These are phyloP conservation scores for Chrysoporthe cubensis DNA, from an alignment of 2,329 filamentous ascomycete genomes.

Conservation along the genomic window DNA sequence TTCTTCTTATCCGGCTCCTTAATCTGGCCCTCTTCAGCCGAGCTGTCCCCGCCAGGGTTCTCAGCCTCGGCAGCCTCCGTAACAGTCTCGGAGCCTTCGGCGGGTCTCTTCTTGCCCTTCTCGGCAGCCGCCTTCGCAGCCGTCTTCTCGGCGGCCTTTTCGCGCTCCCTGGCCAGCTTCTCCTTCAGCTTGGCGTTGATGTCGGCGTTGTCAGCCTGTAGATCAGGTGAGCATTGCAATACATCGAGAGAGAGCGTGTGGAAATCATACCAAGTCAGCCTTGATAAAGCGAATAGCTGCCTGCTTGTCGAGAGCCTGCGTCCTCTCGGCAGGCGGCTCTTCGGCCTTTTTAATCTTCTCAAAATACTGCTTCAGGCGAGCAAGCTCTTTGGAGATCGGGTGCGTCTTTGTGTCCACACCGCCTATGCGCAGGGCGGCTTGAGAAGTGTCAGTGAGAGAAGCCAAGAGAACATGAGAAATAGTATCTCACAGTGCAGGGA, in stretches of 20 bases:
- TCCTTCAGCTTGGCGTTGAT: conserved; percentile 57
- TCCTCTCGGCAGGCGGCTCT: conserved; percentile 58
- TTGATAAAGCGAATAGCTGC: conserved; percentile 83
- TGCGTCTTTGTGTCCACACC: conserved; percentile 83
- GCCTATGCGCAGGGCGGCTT: conserved; percentile 77
- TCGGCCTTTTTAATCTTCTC: conserved; percentile 85
- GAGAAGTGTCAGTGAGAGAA: background rate
- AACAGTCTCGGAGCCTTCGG: conserved; percentile 31
- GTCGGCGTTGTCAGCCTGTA: conserved; percentile 54
- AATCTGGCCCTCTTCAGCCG: conserved; percentile 29
- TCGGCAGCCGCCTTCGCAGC: conserved; percentile 37
- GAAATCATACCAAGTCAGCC: conserved; percentile 68
- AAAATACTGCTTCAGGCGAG: conserved; percentile 88
- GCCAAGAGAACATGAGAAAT: background rate
- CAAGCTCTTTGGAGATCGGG: conserved; percentile 82
- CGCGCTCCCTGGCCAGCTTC: conserved; percentile 60
- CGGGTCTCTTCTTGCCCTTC: conserved; percentile 41
- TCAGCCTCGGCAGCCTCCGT: conserved; percentile 32
- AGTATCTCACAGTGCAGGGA: conserved; percentile 74
- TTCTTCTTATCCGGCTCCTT: conserved; percentile 53
- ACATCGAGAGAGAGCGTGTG: background rate
- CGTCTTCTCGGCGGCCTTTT: conserved; percentile 48
- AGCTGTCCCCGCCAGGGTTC: conserved; percentile 7
- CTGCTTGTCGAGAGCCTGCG: conserved; percentile 67
- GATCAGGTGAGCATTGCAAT: conserved; percentile 11